These are phyloP conservation scores for Pistacia integerrima DNA, from an alignment of 345 rosid genomes.

Conservation along the genomic window DNA sequence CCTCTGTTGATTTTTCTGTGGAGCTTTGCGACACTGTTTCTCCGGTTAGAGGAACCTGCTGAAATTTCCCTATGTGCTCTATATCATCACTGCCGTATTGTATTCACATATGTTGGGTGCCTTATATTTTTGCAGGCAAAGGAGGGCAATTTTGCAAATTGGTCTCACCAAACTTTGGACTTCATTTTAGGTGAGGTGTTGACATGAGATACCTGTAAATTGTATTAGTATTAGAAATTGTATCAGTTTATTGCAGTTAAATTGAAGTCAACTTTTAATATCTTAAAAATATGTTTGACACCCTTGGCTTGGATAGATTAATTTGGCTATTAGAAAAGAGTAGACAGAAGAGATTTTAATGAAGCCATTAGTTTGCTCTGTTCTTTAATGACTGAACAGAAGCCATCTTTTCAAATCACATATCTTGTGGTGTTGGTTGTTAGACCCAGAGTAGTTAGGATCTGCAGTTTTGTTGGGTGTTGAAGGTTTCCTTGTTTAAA, in stretches of 20 bases:
- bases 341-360: no score
- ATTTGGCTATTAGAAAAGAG: no score
- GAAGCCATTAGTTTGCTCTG: no score
- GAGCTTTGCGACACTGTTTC: conserved; percentile 60
- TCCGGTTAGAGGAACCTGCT: conserved; percentile 39
- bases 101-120: not conserved
- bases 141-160: conserved; percentile 58
- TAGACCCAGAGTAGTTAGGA: not conserved
- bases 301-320: no score
- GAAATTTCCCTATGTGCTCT: conserved; percentile 6
- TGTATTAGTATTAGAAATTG: no score
- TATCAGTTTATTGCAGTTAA: no score
- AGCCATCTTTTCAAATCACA: no score
- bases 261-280: no score
- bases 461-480: not conserved
- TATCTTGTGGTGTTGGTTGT: not conserved
- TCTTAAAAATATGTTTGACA: no score
- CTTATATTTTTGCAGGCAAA: conserved; percentile 45
- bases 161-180: conserved; percentile 96
- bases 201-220: no score
- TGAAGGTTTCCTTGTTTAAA: not conserved
- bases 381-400: no score
- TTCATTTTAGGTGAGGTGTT: conserved; percentile 64
- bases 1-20: conserved; percentile 78
- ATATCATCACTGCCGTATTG: not conserved